Conservation (phyloP, 2,329 filamentous ascomycete genomes). For the Daldinia sp. region DNA sequence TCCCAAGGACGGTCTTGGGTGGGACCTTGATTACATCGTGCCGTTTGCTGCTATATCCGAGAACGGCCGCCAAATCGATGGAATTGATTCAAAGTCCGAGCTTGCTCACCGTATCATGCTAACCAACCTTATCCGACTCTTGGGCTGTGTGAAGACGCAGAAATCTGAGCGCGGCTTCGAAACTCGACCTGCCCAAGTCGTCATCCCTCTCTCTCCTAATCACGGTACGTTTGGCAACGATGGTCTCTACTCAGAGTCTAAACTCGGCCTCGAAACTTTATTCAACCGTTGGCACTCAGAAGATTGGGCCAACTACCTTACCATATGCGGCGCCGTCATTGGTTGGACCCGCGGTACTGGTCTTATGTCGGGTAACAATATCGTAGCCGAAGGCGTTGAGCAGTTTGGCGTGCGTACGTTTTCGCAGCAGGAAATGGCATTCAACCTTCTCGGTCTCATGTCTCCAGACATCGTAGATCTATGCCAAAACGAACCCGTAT, state of each 20-base stretch:
- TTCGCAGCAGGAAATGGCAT: constrained; percentile 99
- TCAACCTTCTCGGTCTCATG: constrained; percentile 97
- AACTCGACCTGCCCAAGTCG: constrained; percentile 95
- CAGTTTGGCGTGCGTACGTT: constrained; percentile 97
- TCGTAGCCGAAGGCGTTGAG: constrained; percentile 96
- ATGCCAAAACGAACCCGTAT: constrained; percentile 95
- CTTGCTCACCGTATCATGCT: constrained; percentile 99
- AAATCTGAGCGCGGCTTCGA: constrained; percentile 90
- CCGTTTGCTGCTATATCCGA: constrained; percentile 98
- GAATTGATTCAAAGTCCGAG: constrained; percentile 96
- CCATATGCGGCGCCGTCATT: constrained; percentile 97
- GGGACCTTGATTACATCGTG: constrained; percentile 96
- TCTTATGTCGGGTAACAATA: constrained; percentile 97
- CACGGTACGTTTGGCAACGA: constrained; percentile 99
- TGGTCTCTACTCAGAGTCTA: constrained; percentile 97
- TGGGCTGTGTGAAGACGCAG: constrained; percentile 90
- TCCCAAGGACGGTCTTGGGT: constrained; percentile 93
- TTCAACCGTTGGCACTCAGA: constrained; percentile 99
- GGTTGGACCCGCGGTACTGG: constrained; percentile 99
- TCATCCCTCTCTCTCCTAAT: constrained; percentile 95
- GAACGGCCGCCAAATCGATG: constrained; percentile 96
- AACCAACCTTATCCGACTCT: constrained; percentile 92
- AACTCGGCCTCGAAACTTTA: constrained; percentile 94
- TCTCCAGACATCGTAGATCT: constrained; percentile 92
- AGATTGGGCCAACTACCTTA: constrained; percentile 97